phyloP scores from a whole-genome alignment of 768 basidiomycete genomes.

The Scleroderma bovista region DNA sequence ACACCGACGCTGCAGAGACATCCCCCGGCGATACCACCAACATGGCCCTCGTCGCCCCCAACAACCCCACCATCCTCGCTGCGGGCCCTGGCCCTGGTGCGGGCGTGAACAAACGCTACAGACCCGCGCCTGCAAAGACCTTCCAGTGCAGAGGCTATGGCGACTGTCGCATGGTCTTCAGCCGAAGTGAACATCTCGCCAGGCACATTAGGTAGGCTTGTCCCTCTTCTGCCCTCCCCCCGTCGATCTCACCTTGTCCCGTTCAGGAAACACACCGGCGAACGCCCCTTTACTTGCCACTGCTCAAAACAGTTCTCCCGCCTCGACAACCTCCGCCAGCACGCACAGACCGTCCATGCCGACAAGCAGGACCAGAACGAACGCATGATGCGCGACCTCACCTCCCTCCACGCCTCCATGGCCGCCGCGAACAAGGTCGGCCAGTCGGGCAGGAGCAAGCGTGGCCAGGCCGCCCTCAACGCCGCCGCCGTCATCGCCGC shows the following conservation, averaged over 20 bases:
- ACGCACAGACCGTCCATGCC: slow-evolving; percentile 96
- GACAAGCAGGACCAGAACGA: slow-evolving; percentile 88
- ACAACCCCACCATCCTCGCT: slow-evolving; percentile 17
- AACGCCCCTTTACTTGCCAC: slow-evolving; percentile 93
- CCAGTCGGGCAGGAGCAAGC: slow-evolving; percentile 34
- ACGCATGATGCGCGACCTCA: slow-evolving; percentile 87
- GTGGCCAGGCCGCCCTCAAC: slow-evolving; percentile 23
- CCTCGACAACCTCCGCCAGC: slow-evolving; percentile 94
- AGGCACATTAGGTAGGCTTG: slow-evolving; percentile 82
- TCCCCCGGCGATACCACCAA: slow-evolving; percentile 7
- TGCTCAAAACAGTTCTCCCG: slow-evolving; percentile 94
- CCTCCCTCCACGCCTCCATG: slow-evolving; percentile 78
- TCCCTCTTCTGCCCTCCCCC: slow-evolving; percentile 11
- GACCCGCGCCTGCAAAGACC: slow-evolving; percentile 85
- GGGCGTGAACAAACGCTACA: slow-evolving; percentile 57
- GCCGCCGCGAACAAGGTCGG: slow-evolving; percentile 45
- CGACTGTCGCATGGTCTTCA: slow-evolving; percentile 96
- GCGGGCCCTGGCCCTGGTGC: slow-evolving; percentile 2
- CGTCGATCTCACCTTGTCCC: slow-evolving; percentile 15
- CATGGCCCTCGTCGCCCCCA: slow-evolving; percentile 32
- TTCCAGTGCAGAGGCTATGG: slow-evolving; percentile 95
- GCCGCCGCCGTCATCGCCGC: slow-evolving; percentile 15
- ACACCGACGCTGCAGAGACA: slow-evolving; percentile 1
- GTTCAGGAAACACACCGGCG: slow-evolving; percentile 93
- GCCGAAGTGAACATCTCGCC: slow-evolving; percentile 91